Conservation (phyloP, 345 rosid species). For the Murraya koenigii region DNA sequence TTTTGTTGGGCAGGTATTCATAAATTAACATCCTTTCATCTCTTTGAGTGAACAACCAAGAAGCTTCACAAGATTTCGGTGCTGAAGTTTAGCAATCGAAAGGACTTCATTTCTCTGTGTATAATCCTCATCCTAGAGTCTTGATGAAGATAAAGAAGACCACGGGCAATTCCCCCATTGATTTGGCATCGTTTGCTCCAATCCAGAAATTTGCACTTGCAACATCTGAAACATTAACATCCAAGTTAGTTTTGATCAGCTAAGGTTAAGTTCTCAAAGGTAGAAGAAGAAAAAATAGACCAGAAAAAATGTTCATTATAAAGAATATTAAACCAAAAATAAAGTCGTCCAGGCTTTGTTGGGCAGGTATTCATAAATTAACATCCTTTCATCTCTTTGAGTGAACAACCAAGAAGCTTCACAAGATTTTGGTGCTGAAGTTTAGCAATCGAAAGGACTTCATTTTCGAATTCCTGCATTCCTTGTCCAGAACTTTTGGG, state of each 20-base stretch:
- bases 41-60: slow-evolving; percentile 29
- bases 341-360: slow-evolving; percentile 19
- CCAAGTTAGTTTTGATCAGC: neutral
- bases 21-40: slow-evolving; percentile 32
- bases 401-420: slow-evolving; percentile 32
- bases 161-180: slow-evolving; percentile 41
- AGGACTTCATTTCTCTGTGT: slow-evolving; percentile 42
- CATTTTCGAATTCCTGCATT: slow-evolving; percentile 35
- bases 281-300: neutral
- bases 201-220: slow-evolving; percentile 21
- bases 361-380: slow-evolving; percentile 34
- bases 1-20: slow-evolving; percentile 32
- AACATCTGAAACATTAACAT: slow-evolving; percentile 17
- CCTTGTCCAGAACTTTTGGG: slow-evolving; percentile 34
- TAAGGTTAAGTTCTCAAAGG: neutral
- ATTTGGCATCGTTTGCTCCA: slow-evolving; percentile 30
- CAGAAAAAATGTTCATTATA: too few species aligned
- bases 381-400: slow-evolving; percentile 25
- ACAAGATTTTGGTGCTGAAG: slow-evolving; percentile 41
- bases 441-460: slow-evolving; percentile 27
- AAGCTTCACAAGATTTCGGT: slow-evolving; percentile 37
- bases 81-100: slow-evolving; percentile 34
- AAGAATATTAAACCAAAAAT: too few species aligned
- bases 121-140: slow-evolving; percentile 51
- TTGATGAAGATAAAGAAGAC: slow-evolving; percentile 48